Evolutionary conservation across 163 green algal genomes (phyloP).

Genomic region (Chloromonas sp.): DNA sequence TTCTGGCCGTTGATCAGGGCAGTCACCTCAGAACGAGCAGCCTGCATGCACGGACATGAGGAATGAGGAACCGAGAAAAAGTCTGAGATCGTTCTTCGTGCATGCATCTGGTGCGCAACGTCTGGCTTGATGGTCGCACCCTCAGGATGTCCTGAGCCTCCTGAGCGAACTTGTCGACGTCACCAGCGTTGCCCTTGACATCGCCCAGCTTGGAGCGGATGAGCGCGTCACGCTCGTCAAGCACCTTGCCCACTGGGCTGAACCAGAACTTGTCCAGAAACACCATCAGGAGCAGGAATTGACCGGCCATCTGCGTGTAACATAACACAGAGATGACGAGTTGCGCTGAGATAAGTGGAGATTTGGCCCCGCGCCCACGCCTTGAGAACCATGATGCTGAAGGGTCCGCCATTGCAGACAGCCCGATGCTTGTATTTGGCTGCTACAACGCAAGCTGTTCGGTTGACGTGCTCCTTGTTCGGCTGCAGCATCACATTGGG

Average conservation of each 20-base stretch:
- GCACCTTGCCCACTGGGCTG: conserved; percentile 80
- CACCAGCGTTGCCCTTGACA: conserved; percentile 80
- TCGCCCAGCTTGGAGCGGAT: conserved; percentile 81
- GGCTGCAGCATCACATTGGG: no score
- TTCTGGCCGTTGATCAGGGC: conserved; percentile 52
- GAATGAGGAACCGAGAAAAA: no score
- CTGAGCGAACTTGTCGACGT: conserved; percentile 70
- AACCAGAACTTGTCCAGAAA: conserved; percentile 98
- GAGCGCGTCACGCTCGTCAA: conserved; percentile 88
- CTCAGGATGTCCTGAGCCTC: conserved; percentile 79
- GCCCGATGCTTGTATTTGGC: neutral
- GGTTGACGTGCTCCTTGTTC: no score
- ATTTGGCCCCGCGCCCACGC: neutral
- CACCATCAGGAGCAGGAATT: conserved; percentile 75
- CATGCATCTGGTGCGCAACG: no score
- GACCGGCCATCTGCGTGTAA: conserved; percentile 41
- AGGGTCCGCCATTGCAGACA: neutral
- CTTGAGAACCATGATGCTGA: neutral
- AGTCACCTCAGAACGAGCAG: conserved; percentile 41
- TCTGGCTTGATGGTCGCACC: neutral
- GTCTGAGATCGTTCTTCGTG: no score
- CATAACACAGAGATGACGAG: neutral
- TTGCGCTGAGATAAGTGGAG: neutral
- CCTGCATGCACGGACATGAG: conserved; percentile 7
- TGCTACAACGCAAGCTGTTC: neutral